Base-by-base conservation (phyloP, 306 rosid genomes). In the Prunus mume region DNA sequence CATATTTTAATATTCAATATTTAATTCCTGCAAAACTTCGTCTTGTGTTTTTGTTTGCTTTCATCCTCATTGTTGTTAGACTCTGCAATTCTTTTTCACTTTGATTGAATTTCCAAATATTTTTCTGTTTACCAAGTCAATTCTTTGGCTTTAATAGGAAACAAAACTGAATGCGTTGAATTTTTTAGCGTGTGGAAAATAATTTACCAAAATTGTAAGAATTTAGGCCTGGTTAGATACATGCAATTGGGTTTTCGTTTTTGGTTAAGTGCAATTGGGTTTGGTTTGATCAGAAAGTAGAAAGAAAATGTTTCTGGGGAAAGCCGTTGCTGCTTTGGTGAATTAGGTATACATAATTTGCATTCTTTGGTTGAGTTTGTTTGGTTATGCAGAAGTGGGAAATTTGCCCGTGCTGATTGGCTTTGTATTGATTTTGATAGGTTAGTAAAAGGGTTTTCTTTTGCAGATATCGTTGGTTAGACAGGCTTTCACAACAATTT, bases 101-200 rank as follows among this genome's bases (percentile, higher is more conserved):
- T 68, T 68, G 43, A 52, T 78, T 68, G 30, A 30, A 20, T 75
- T 50, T 76, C 80, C 80, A 71, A 81, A 71, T 85, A 77, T 12
- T 32, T 19, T n/a, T 77, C 64, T 45, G 66, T 83, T 87, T 87
- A 86, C 92, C 66, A 45, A 72, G 90, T 87, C 91, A 89, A 86
- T 78, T 73, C 68, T 38, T 77, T 41, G 86, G 83, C 76, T 68
- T 58, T 25, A 66, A 69, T 56, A 52, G 20, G 63, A 3, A 27
- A 62, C 69, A 64, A 66, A 72, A 30, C 38, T 17, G 46, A 60
- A 34, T 72, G 57, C 67, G 32, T 51, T 52, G 58, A 69, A 50
- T 78, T 85, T 79, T 73, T 65, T 51, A 79, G 78, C 69, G 74
- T 78, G 60, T 82, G 50, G 67, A 69, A 83, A 58, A 79, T 79